Evolutionary conservation across 1,284 basidiomycete species (phyloP), one percentile per base, ranked within the genome.

Genomic region (Fomitiporia mediterranea): DNA sequence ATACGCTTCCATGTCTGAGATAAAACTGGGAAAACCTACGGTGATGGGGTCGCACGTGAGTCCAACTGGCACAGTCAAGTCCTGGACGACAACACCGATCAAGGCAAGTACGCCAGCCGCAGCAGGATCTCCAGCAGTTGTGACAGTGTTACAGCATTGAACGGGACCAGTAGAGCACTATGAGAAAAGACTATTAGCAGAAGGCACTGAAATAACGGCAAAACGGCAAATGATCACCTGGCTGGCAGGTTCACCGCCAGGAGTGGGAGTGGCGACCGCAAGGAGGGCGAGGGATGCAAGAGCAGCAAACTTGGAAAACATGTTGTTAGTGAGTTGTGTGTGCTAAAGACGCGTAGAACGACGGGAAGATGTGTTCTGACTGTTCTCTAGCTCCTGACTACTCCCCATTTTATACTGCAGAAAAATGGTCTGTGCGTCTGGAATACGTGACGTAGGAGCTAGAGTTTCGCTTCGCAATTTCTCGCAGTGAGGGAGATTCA

Each of bases 61-160:
- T n/a, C 57, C 57, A 13, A 59, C 37, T 2, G 42, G 53, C 25
- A 47, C 43, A 19, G 42, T 30, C 4, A 56, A 1, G 32, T 23
- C 51, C 25, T 52, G 49, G 23, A 43, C 34, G 34, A 53, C 50
- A 40, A 56, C 30, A n/a, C 55, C 55, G 25, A 60, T 28, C 15
- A 32, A 40, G 8, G 5, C 43, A 15, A 60, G 43, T 11, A 25
- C 4, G 3, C 5, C 30, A 15, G 42, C 51, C 8, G 40, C 46
- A 8, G 28, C 27, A 15, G 48, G 30, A 21, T 8, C 15, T 2
- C 48, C 23, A 3, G 57, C 47, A n/a, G 34, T n/a, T 34, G 51
- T 47, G 7, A 59, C 57, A 40, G 53, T 59, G n/a, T 59, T 9
- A 47, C 57, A 59, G 53, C 57, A 59, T 39, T 59, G 53, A 30